Conservation (phyloP, 352 stramenopile genomes). For the Globisporangium cederbergense region DNA sequence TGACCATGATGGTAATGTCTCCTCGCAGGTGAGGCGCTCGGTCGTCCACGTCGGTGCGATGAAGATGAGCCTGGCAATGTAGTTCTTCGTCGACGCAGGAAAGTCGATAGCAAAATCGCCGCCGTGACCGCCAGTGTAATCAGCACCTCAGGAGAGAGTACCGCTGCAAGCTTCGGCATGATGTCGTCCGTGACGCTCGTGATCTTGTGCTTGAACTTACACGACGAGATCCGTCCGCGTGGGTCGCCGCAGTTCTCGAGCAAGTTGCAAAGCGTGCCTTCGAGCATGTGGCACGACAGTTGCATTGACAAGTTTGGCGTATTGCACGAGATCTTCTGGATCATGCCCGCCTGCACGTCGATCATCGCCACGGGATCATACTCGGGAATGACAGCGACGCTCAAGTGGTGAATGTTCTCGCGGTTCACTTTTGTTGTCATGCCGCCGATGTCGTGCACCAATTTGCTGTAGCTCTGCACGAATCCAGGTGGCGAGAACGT, state of each 20-base stretch:
- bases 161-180: conserved; percentile 36
- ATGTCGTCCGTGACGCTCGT: conserved; percentile 67
- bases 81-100: conserved; percentile 42
- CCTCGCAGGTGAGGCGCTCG: conserved; percentile 18
- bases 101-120: conserved; percentile 61
- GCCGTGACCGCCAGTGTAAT: conserved; percentile 44
- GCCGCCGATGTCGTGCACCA: conserved; percentile 79
- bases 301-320: conserved; percentile 87
- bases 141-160: conserved; percentile 57
- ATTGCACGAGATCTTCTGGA: conserved; percentile 88
- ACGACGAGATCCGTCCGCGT: conserved; percentile 55
- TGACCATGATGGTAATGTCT: not conserved
- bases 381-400: conserved; percentile 84
- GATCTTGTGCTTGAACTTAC: conserved; percentile 77
- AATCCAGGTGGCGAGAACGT: conserved; percentile 85
- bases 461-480: conserved; percentile 88
- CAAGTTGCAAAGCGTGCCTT: conserved; percentile 84
- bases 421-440: conserved; percentile 70
- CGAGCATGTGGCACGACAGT: conserved; percentile 90
- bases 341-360: conserved; percentile 84
- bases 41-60: conserved; percentile 25
- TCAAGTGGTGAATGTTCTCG: conserved; percentile 74
- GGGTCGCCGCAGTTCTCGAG: conserved; percentile 74
- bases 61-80: conserved; percentile 27
- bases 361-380: conserved; percentile 89